phyloP scores from a whole-genome alignment of 257 asterid species.

The Solanum infundibuliforme region DNA sequence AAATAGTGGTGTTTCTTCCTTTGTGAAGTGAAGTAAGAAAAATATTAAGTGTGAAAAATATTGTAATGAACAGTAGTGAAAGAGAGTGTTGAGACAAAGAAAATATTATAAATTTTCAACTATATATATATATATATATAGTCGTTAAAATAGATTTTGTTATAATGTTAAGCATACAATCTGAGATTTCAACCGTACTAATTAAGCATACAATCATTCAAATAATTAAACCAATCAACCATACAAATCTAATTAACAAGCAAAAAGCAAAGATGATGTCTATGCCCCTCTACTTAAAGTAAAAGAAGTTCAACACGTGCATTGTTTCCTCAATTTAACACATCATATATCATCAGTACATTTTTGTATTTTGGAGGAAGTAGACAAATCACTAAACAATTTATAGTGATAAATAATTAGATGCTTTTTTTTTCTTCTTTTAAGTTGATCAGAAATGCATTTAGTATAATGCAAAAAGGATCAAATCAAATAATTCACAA shows the following conservation, averaged over 20 bases:
- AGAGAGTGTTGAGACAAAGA: too few species aligned
- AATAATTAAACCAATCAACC: not conserved
- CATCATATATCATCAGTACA: not conserved
- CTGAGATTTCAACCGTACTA: not conserved
- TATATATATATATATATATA: too few species aligned
- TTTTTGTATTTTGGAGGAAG: not conserved
- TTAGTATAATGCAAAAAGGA: not conserved
- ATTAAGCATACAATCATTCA: not conserved
- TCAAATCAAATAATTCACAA: not conserved
- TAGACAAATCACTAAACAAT: not conserved
- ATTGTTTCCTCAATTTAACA: not conserved
- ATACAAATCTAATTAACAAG: not conserved
- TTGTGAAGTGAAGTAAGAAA: too few species aligned
- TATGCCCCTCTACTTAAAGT: not conserved
- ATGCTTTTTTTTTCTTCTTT: not conserved
- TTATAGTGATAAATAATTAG: not conserved
- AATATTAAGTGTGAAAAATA: too few species aligned
- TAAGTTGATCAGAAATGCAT: not conserved
- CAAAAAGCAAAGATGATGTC: not conserved
- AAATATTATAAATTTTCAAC: too few species aligned
- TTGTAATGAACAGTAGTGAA: too few species aligned
- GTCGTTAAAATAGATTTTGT: too few species aligned
- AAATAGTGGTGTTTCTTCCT: too few species aligned
- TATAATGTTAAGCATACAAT: not conserved
- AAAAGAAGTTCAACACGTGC: not conserved